Evolutionary conservation across 1,284 basidiomycete species (phyloP).

Genomic region (Heterobasidion irregulare): DNA sequence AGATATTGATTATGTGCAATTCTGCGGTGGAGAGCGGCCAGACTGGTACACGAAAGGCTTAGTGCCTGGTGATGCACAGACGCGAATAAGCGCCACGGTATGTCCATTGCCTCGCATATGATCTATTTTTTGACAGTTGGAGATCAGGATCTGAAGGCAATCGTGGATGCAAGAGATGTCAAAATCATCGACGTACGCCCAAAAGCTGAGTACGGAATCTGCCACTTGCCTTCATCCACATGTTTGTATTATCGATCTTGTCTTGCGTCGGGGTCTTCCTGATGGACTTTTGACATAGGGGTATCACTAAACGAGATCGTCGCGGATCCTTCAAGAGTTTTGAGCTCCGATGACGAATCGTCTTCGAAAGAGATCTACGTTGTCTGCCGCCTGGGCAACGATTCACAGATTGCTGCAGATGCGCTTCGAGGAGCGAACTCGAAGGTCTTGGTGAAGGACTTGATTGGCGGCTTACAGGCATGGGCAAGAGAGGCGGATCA

Average conservation of each 20-base stretch:
- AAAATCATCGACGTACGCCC: conserved; percentile 81
- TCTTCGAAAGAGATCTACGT: conserved; percentile 34
- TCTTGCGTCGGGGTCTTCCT: not conserved
- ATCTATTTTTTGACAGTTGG: not conserved
- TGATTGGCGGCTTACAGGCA: conserved; percentile 72
- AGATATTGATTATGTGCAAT: conserved; percentile 66
- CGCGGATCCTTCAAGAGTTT: conserved; percentile 40
- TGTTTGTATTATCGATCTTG: conserved; percentile 46
- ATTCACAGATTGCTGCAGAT: conserved; percentile 82
- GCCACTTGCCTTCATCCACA: conserved; percentile 64
- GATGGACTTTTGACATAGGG: conserved; percentile 33
- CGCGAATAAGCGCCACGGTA: conserved; percentile 46
- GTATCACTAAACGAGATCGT: conserved; percentile 58
- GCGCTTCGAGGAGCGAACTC: conserved; percentile 35
- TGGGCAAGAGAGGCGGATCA: conserved; percentile 71
- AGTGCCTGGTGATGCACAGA: conserved; percentile 22
- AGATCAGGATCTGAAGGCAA: conserved; percentile 33
- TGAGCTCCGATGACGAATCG: conserved; percentile 18
- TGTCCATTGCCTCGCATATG: not conserved
- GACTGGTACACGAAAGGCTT: conserved; percentile 56
- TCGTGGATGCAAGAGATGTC: conserved; percentile 24
- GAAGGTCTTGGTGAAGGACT: conserved; percentile 47
- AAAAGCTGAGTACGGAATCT: conserved; percentile 80
- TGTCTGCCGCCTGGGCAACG: conserved; percentile 87
- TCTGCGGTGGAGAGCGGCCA: conserved; percentile 64